Evolutionary conservation across 257 asterid genomes (phyloP), one percentile per base, ranked within the genome.

Genomic region (Penstemon barbatus): DNA sequence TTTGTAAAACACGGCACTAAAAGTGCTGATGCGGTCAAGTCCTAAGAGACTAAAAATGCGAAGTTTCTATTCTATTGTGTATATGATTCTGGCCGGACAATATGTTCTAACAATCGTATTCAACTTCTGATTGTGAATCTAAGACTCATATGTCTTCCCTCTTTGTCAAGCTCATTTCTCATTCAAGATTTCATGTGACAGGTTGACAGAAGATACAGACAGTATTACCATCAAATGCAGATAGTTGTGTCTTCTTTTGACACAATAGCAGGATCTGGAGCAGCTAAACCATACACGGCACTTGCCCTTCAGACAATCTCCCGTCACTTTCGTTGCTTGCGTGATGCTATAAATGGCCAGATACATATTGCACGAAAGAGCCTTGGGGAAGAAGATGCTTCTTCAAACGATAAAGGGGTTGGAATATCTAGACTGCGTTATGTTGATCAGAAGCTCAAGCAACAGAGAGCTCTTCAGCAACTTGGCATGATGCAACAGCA

Each of bases 161-260:
- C 8, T 58, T 18, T 43, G 37, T 53, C 38, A 75, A 13, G 33
- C 13, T 50, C 7, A 19, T 69, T 66, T 52, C 70, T 68, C 70
- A 51, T 50, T 52, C 61, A 53, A 44, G 46, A 15, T 53, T 65
- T 54, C 63, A 65, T 52, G 44, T 68, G 54, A 13, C 86, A 92
- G 98, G 95, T 92, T 42, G 98, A 87, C 75, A 75, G 87, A 62
- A 75, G 91, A 65, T 92, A 92, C 84, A 85, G 85, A 63, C 89
- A 92, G 46, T 92, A 92, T 56, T 86, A 85, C 83, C 96, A 87
- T 70, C 98, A 92, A 60, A 92, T 89, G 95, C 96, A 87, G 68
- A 84, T 82, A 7, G 87, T 91, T 4, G 86, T 89, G 7, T 89
- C 96, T 12, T 87, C 96, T 37, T 91, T 91, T 39, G 97, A 91